Base-by-base conservation (phyloP, 495 filamentous ascomycete genomes). In the Trichoderma reesei region DNA sequence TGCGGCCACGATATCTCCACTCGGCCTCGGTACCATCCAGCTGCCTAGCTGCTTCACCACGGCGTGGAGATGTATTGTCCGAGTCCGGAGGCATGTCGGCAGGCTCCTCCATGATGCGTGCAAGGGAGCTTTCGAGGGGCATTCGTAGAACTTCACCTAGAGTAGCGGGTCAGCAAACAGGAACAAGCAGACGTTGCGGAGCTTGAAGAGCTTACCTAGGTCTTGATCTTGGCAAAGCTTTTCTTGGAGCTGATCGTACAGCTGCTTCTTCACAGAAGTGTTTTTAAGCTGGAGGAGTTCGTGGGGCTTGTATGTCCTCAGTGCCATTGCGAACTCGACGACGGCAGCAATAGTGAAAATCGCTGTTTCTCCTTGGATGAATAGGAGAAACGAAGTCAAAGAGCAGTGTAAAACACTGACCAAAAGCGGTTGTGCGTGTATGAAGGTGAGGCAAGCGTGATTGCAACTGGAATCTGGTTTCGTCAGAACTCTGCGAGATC, bases 1-100 rank as follows among this genome's bases (percentile, higher is more conserved):
- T 72, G 33, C 79, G 72, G 36, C 78, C 78, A 26, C 71, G 73
- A 61, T 75, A 79, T 31, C 73, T 72, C 78, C 78, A 80, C 41
- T 76, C 72, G 14, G 34, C 20, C 36, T 65, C 67, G 10, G 63
- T 60, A 10, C 63, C 41, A 16, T 60, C 63, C 9, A 60, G 37
- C 62, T 54, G 44, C 34, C 38, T 39, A n/a, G 63, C 61, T 6
- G 13, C 61, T n/a, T 34, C 61, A 6, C 26, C 26, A 33, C 65
- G 46, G 10, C 39, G 60, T 10, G 59, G 26, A n/a, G 39, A 61
- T 8, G 31, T 5, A 20, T 34, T 44, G 4, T 42, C 61, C 18
- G 39, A 44, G 41, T 31, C 20, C 0, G n/a, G 13, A 42, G 61
- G 33, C 13, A 34, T 36, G 2, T 63, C 20, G n/a, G 38, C 1